Evolutionary conservation across 352 stramenopile species (phyloP), one percentile per base, ranked within the genome.

Genomic region (Phytophthora cajani): DNA sequence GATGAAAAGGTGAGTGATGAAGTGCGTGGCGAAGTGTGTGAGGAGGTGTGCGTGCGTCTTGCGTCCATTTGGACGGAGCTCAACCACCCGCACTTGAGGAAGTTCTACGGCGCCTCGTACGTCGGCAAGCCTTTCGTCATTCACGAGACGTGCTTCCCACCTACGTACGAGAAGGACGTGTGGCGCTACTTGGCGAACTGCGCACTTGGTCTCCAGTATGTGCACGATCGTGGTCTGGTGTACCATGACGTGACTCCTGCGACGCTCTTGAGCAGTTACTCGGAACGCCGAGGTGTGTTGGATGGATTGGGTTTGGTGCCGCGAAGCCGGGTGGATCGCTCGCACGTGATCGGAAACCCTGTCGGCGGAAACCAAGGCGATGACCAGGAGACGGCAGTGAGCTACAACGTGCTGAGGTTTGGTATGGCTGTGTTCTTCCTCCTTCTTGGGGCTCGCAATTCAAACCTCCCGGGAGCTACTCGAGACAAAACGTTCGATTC

Each of bases 31-130:
- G 60, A 60, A 60, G 60, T 69, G 8, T 73, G 69, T 19, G 69
- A 75, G 21, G 69, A 75, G 57, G 69, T 75, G 25, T 72, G 69
- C 49, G 57, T 75, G 3, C 63, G 69, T 16, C 58, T 67, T 1
- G 57, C 63, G 5, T 66, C 58, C 7, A 68, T 72, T 58, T 80
- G 72, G 72, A 77, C 64, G 21, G 40, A 64, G 40, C 72, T 80
- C 16, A 77, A 72, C 21, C 68, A 80, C 44, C 72, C 72, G n/a
- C 72, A 77, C 30, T 12, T 80, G 21, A 42, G 72, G 16, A 77
- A 77, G 52, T 75, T 80, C 9, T 80, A 78, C 23, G 75, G 75
- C 16, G 75, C 71, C 6, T 76, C 69, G 7, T 71, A 80, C 36
- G 55, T 75, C 17, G 60, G 71, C 21, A 72, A 77, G 9, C 72